Conservation (phyloP, 495 filamentous ascomycete genomes). For the Hyphodiscus hymeniophilus region DNA sequence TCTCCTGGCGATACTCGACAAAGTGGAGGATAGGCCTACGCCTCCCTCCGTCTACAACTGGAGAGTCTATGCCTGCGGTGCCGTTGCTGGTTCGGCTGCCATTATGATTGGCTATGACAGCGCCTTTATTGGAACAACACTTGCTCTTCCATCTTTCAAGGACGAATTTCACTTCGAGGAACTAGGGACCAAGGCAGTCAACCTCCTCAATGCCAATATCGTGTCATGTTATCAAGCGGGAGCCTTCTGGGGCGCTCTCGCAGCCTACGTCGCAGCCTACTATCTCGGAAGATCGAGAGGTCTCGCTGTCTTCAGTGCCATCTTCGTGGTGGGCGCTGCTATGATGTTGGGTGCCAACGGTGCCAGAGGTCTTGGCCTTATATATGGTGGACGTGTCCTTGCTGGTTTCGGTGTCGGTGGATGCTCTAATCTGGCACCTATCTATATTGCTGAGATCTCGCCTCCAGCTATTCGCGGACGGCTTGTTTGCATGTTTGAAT, state of each 20-base stretch:
- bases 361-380: conserved; percentile 48
- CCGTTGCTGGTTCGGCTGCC: conserved; percentile 59
- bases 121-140: conserved; percentile 63
- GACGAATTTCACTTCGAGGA: conserved; percentile 46
- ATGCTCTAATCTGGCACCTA: conserved; percentile 42
- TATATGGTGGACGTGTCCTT: conserved; percentile 48
- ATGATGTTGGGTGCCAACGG: conserved; percentile 53
- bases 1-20: conserved; percentile 24
- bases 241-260: conserved; percentile 59
- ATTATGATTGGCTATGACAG: conserved; percentile 67
- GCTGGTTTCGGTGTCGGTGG: conserved; percentile 46
- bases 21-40: conserved; percentile 59
- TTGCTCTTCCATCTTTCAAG: conserved; percentile 53
- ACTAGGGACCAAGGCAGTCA: conserved; percentile 29
- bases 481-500: conserved; percentile 58
- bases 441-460: conserved; percentile 50
- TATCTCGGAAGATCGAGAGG: conserved; percentile 49
- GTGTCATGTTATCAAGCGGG: conserved; percentile 63
- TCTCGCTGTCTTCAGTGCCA: conserved; percentile 40
- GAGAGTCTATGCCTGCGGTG: conserved; percentile 52
- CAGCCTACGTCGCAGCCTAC: conserved; percentile 49
- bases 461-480: conserved; percentile 46
- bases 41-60: conserved; percentile 66
- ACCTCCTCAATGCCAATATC: conserved; percentile 54
- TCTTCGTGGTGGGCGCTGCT: conserved; percentile 58